These are phyloP conservation scores for Lepidium campestre DNA, from an alignment of 441 rosid species.

Conservation along the genomic window DNA sequence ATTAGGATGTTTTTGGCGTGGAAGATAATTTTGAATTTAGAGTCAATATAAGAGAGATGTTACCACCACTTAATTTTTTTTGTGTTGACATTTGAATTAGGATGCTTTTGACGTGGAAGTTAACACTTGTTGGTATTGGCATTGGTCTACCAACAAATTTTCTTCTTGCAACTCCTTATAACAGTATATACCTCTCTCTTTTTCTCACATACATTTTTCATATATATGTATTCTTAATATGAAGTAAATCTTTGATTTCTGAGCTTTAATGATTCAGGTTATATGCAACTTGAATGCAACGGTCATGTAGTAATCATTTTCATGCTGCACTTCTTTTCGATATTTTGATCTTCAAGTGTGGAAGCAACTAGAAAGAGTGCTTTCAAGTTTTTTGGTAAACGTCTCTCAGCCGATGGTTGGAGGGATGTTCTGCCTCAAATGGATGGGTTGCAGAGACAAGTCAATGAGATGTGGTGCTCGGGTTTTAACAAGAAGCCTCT, in stretches of 20 bases:
- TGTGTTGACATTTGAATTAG: too few species aligned
- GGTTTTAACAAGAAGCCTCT: slow-evolving; percentile 33
- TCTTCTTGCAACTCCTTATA: slow-evolving; percentile 52
- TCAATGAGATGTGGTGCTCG: slow-evolving; percentile 39
- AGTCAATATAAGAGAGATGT: too few species aligned
- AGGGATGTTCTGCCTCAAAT: slow-evolving; percentile 34
- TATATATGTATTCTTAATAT: background rate
- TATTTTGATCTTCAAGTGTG: slow-evolving; percentile 33
- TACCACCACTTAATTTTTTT: too few species aligned
- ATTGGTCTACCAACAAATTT: slow-evolving; percentile 82
- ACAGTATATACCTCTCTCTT: slow-evolving; percentile 29
- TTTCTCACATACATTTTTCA: background rate
- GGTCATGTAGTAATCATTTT: background rate
- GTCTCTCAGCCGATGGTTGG: slow-evolving; percentile 37
- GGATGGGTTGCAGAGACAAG: slow-evolving; percentile 41
- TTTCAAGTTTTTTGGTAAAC: slow-evolving; percentile 30
- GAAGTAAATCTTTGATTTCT: background rate
- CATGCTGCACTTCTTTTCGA: background rate
- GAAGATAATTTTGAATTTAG: too few species aligned
- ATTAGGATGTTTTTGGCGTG: too few species aligned
- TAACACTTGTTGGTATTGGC: slow-evolving; percentile 81
- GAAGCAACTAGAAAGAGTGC: slow-evolving; percentile 43
- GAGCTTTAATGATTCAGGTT: background rate
- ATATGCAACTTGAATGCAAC: background rate
- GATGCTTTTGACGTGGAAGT: too few species aligned